Conservation (phyloP, 2,329 filamentous ascomycete species). For the Diplodia sapinea region DNA sequence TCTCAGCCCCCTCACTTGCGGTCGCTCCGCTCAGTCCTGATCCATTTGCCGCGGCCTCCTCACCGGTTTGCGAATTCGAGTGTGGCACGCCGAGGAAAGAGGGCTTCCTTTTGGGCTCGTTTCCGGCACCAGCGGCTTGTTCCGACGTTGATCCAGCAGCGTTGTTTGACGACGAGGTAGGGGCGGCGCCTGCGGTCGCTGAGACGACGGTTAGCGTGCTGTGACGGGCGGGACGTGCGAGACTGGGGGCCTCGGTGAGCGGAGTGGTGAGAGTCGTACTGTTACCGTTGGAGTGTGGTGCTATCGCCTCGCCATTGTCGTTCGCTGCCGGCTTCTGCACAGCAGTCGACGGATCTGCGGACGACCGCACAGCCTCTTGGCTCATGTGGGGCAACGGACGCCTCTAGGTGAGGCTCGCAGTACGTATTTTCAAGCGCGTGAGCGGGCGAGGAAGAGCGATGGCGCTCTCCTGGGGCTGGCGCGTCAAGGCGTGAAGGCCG, state of each 20-base stretch:
- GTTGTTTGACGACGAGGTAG: constrained; percentile 27
- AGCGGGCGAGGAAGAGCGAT: constrained; percentile 23
- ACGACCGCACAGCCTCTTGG: constrained; percentile 40
- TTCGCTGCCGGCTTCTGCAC: constrained; percentile 39
- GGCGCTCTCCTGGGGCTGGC: constrained; percentile 39
- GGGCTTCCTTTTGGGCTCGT: constrained; percentile 42
- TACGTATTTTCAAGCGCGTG: neutral
- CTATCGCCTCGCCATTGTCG: constrained; percentile 35
- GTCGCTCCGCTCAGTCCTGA: constrained; percentile 53
- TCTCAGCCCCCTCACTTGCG: constrained; percentile 52
- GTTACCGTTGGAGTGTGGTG: constrained; percentile 42
- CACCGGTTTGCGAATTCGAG: constrained; percentile 41
- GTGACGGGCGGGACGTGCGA: constrained; percentile 35
- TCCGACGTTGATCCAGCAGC: constrained; percentile 28
- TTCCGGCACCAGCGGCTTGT: constrained; percentile 26
- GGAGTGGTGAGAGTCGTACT: constrained; percentile 37
- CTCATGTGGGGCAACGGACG: constrained; percentile 44
- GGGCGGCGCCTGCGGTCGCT: constrained; percentile 25
- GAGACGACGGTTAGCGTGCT: constrained; percentile 21
- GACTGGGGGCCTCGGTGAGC: constrained; percentile 1
- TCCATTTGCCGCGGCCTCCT: constrained; percentile 43
- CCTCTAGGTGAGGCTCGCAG: constrained; percentile 26
- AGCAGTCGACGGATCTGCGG: constrained; percentile 40
- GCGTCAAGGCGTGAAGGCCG: constrained; percentile 35
- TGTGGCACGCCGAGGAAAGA: constrained; percentile 45